Evolutionary conservation across 768 basidiomycete species (phyloP), one percentile per base, ranked within the genome.

Genomic region (Pleurotus cornucopiae): DNA sequence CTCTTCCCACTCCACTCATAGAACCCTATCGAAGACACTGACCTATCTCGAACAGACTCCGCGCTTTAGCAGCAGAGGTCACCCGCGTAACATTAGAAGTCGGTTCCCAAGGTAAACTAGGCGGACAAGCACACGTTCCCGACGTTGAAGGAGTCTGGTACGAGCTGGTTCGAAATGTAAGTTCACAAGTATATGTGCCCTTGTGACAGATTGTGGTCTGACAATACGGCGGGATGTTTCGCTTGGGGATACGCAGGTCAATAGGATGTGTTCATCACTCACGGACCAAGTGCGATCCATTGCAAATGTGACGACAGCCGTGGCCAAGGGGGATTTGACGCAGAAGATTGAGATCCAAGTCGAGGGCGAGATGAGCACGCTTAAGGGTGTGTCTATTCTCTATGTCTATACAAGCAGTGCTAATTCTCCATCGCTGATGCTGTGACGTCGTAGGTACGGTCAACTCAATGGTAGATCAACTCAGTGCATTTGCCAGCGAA

Each of bases 121-220:
- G 93, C 57, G 91, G 91, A 45, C 89, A 94, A 69, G 93, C 91
- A 0, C 77, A 85, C 54, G 93, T 96, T 7, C 87, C 89, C 21
- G 90, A 92, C 60, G 91, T 94, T 20, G 88, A 94, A 66, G 93
- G 93, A n/a, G 86, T 90, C n/a, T 90, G 89, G 89, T 82, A 85
- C 59, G 86, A 92, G 66, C 73, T 91, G 69, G 90, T 90, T 56
- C 74, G 82, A 48, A 89, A 89, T 64, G 88, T 87, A 62, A 59
- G 82, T 68, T 54, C 43, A 52, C 9, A 34, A 6, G 30, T 11
- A 34, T 34, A 34, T 34, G 30, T 11, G 9, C 11, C 30, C 30
- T 34, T 11, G 30, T 11, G 30, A 34, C 11, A 11, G 30, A 34
- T 34, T 34, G 30, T 34, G 30, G 11, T 34, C 30, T 34, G 30